Conservation (phyloP, 345 rosid genomes). For the Orychophragmus violaceus region DNA sequence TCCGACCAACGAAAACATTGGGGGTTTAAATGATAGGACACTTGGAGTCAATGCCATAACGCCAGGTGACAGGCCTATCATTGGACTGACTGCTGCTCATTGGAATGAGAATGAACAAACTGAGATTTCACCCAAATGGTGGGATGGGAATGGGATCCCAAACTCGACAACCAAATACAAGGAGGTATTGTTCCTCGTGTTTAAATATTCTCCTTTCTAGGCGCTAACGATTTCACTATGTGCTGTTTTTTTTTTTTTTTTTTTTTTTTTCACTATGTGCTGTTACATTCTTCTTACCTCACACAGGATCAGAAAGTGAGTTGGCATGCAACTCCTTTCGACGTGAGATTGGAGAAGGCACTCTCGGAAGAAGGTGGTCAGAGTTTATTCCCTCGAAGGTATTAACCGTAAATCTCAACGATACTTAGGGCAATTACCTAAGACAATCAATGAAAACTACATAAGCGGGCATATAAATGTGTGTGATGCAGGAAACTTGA, state of each 20-base stretch:
- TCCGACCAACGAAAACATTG: slow-evolving; percentile 11
- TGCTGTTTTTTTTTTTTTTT: too few species aligned
- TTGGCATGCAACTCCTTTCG: slow-evolving; percentile 98
- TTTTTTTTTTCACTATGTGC: too few species aligned
- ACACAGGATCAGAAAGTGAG: slow-evolving; percentile 93
- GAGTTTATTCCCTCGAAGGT: slow-evolving; percentile 20
- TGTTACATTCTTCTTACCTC: slow-evolving; percentile 13
- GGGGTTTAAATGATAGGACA: slow-evolving; percentile 2
- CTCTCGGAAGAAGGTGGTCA: slow-evolving; percentile 41
- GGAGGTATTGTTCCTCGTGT: slow-evolving; percentile 49
- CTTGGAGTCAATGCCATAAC: slow-evolving; percentile 35
- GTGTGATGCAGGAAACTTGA: too few species aligned
- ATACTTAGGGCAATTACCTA: neutral
- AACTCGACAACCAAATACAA: slow-evolving; percentile 92
- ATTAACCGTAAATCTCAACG: neutral
- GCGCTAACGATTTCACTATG: too few species aligned
- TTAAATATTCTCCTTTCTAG: too few species aligned
- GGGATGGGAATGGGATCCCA: slow-evolving; percentile 99
- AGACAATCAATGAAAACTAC: too few species aligned
- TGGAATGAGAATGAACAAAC: slow-evolving; percentile 62
- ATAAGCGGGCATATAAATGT: too few species aligned
- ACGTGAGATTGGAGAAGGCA: slow-evolving; percentile 95
- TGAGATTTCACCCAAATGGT: slow-evolving; percentile 61
- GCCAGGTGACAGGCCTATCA: slow-evolving; percentile 79
- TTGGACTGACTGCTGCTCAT: slow-evolving; percentile 83